These are phyloP conservation scores for Zelonia costaricensis DNA, from an alignment of 208 protist genomes.

Conservation along the genomic window DNA sequence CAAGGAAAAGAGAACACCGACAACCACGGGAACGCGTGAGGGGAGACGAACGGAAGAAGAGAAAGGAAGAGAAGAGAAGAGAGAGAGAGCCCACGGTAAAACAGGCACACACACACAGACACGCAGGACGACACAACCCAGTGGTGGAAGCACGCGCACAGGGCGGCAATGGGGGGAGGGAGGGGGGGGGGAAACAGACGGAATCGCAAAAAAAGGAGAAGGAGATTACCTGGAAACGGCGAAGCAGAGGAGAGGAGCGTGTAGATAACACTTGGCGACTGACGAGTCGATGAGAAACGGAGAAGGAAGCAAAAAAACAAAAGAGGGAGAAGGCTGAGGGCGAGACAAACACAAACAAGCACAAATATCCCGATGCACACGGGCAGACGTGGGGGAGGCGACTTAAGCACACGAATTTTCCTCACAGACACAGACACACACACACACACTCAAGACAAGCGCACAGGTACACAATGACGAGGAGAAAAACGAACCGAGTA, in stretches of 20 bases:
- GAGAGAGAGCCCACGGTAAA: too few species aligned
- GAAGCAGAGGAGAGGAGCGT: too few species aligned
- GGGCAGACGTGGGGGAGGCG: not conserved
- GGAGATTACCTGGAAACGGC: not conserved
- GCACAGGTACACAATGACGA: too few species aligned
- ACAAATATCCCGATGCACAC: not conserved
- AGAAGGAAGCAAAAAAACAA: not conserved
- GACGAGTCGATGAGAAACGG: too few species aligned
- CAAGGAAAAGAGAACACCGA: too few species aligned
- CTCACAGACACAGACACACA: too few species aligned
- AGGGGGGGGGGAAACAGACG: not conserved
- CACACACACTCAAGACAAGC: too few species aligned
- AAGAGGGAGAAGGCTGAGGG: not conserved
- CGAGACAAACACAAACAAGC: not conserved
- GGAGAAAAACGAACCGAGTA: too few species aligned
- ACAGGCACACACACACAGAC: slow-evolving; percentile 1
- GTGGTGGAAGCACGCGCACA: not conserved
- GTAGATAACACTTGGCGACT: too few species aligned
- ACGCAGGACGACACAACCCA: not conserved
- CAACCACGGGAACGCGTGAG: too few species aligned
- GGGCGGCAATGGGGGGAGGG: not conserved
- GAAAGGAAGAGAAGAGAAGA: too few species aligned
- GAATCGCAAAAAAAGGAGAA: not conserved
- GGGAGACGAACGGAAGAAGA: not conserved
- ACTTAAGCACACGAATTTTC: not conserved